Conservation (phyloP, 352 stramenopile genomes). For the Phytophthora europaea region DNA sequence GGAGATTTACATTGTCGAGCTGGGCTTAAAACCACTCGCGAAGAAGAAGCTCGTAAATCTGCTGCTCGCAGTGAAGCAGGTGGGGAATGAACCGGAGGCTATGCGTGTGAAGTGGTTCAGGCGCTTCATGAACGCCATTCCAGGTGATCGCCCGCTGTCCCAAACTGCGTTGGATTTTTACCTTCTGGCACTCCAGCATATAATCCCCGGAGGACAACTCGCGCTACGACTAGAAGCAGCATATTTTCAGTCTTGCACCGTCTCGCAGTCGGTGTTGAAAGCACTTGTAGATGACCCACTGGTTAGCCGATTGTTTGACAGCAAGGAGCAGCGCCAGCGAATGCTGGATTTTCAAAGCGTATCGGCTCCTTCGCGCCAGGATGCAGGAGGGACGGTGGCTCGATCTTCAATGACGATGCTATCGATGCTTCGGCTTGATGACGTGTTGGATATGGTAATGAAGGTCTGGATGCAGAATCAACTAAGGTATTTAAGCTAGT, state of each 20-base stretch:
- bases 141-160: constrained; percentile 43
- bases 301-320: constrained; percentile 55
- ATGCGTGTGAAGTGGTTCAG: constrained; percentile 77
- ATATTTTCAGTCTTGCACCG: constrained; percentile 52
- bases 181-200: constrained; percentile 51
- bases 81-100: constrained; percentile 52
- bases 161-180: constrained; percentile 70
- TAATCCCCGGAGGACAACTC: constrained; percentile 57
- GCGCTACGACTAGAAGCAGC: constrained; percentile 56
- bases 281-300: constrained; percentile 59
- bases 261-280: constrained; percentile 50
- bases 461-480: constrained; percentile 77
- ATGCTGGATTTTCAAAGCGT: constrained; percentile 45
- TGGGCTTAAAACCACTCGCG: constrained; percentile 70
- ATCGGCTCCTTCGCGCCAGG: constrained; percentile 16
- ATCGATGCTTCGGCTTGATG: constrained; percentile 66
- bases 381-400: constrained; percentile 11
- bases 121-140: constrained; percentile 57
- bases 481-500: constrained; percentile 36
- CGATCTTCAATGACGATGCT: constrained; percentile 13
- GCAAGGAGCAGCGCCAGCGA: constrained; percentile 57
- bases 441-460: constrained; percentile 80
- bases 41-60: constrained; percentile 66
- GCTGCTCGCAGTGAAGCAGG: constrained; percentile 53
- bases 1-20: constrained; percentile 69